These are phyloP conservation scores for Trichophaea hybrida DNA, from an alignment of 2,329 filamentous ascomycete genomes.

Conservation along the genomic window DNA sequence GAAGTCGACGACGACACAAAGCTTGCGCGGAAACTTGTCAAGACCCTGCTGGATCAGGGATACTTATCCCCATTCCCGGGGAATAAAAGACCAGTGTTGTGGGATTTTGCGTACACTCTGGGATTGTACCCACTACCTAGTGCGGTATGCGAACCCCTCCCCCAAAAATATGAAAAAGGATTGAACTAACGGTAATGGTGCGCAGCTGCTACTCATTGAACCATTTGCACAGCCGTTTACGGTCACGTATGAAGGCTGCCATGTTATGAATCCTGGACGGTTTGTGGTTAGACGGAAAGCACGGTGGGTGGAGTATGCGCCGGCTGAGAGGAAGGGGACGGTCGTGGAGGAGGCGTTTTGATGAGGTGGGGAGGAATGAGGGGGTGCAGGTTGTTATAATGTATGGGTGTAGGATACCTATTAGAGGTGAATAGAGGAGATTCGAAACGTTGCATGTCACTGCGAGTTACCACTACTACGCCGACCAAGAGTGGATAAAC, in stretches of 20 bases:
- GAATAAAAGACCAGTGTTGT: conserved; percentile 65
- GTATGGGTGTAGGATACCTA: too few relatives aligned
- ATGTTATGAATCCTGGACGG: conserved; percentile 82
- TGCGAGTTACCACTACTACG: too few relatives aligned
- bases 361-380: not conserved
- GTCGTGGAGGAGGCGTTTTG: conserved; percentile 12
- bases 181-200: not conserved
- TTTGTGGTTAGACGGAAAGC: conserved; percentile 57
- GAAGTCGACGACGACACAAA: conserved; percentile 28
- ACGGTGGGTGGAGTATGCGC: conserved; percentile 78
- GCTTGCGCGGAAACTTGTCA: conserved; percentile 63
- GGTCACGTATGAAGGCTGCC: conserved; percentile 85
- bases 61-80: conserved; percentile 76
- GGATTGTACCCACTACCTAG: conserved; percentile 82
- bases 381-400: too few relatives aligned
- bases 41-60: conserved; percentile 82
- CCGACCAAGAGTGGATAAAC: too few relatives aligned
- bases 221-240: conserved; percentile 67
- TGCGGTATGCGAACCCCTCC: conserved; percentile 32
- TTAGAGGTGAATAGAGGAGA: too few relatives aligned
- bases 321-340: conserved; percentile 38
- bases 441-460: too few relatives aligned
- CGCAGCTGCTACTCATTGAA: conserved; percentile 58
- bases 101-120: conserved; percentile 64
- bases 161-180: not conserved